These are phyloP conservation scores for Kernera saxatilis DNA, from an alignment of 345 rosid genomes.

Conservation along the genomic window DNA sequence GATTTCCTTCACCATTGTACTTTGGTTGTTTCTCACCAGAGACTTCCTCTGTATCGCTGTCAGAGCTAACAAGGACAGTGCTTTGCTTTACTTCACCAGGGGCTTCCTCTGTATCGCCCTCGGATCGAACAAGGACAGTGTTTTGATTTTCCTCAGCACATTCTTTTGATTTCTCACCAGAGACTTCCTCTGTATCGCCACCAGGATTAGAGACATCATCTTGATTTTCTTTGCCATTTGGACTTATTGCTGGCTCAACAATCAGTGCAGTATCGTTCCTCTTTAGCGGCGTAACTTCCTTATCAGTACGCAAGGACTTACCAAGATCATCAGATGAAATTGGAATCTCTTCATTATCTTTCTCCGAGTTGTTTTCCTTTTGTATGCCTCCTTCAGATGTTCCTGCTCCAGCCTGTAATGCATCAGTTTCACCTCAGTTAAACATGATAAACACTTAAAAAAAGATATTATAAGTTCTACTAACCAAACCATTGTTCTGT, in stretches of 20 bases:
- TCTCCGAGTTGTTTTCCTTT: not conserved
- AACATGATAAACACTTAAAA: not conserved
- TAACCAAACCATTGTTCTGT: slow-evolving; percentile 33
- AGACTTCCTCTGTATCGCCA: not conserved
- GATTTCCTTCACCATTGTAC: not conserved
- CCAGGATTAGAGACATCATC: not conserved
- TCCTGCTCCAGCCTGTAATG: slow-evolving; percentile 3
- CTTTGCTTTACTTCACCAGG: not conserved
- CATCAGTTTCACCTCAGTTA: not conserved
- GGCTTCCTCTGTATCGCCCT: not conserved
- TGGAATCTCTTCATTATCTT: not conserved
- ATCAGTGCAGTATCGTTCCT: not conserved
- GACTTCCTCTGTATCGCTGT: not conserved
- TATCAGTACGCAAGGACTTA: not conserved
- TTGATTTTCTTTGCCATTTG: not conserved
- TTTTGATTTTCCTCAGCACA: not conserved
- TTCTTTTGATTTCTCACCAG: not conserved
- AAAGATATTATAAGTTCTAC: not conserved
- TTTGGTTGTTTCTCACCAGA: not conserved
- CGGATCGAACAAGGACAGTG: not conserved
- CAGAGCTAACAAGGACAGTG: not conserved
- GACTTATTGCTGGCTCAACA: not conserved
- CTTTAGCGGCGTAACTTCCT: not conserved
- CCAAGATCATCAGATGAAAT: not conserved
- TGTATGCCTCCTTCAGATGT: not conserved